Evolutionary conservation across 192 early-diverging fungal species (phyloP), one percentile per base, ranked within the genome.

Genomic region (Linderina pennispora): DNA sequence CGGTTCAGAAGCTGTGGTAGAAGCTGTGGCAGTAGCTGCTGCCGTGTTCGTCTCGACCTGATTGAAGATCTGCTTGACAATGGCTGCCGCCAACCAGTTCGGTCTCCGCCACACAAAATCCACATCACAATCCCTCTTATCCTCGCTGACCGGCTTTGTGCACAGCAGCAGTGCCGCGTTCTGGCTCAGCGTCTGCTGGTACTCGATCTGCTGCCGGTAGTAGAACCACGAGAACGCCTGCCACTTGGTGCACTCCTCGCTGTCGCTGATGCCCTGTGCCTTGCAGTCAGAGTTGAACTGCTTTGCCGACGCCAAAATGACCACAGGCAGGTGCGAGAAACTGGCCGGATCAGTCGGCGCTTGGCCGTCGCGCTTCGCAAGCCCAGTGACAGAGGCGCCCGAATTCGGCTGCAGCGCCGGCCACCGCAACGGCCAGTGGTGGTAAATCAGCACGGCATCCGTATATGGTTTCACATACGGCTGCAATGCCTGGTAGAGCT

Each of bases 381-480:
- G 5, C 3, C 43, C 40, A 13, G 46, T 40, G 15, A 61, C 58
- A 2, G 48, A 45, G 13, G 25, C 41, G 38, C 69, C 69, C 1
- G 67, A 54, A 13, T 40, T 51, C 0, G 43, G 36, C 1, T 40
- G 67, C n/a, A 76, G 43, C 2, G 74, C 22, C 11, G 74, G 74
- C 74, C 74, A 76, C 20, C 67, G 62, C 9, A 76, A 50, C 8
- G 74, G 74, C 74, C 74, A 76, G 49, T 65, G 62, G 34, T 76
- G 67, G 49, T 62, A 64, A 6, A 61, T 42, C 6, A 76, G 46
- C 1, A 65, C 46, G n/a, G 62, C 36, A 2, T 65, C 58, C 17
- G 63, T 76, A 52, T 55, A 48, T 0, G 62, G 45, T 6, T 41
- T 32, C 8, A 57, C 52, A 23, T 59, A 63, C 31, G 26, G 36